These are phyloP conservation scores for Coemansia sp. DNA, from an alignment of 192 early-diverging fungal species.

Conservation along the genomic window DNA sequence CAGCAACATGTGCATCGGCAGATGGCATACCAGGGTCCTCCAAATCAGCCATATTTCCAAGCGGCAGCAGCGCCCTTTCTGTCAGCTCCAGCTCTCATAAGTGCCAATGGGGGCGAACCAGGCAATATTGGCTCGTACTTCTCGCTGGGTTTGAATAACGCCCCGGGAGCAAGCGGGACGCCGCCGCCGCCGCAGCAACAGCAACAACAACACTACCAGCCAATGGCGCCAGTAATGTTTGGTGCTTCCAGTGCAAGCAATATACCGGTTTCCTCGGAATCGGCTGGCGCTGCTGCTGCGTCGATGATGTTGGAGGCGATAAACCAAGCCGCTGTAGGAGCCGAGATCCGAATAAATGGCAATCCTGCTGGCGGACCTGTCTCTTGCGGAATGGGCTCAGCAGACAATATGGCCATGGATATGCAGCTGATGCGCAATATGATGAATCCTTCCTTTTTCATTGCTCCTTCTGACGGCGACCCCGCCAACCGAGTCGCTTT, in stretches of 20 bases:
- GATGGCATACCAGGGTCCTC: background rate
- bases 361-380: background rate
- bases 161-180: too few relatives aligned
- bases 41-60: background rate
- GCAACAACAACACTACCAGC: slow-evolving; percentile 1
- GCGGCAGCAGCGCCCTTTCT: slow-evolving; percentile 24
- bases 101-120: slow-evolving; percentile 35
- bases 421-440: slow-evolving; percentile 45
- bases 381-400: too few relatives aligned
- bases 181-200: slow-evolving; percentile 1
- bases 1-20: slow-evolving; percentile 1
- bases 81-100: slow-evolving; percentile 44
- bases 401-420: slow-evolving; percentile 17
- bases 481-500: too few relatives aligned
- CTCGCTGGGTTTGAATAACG: slow-evolving; percentile 9
- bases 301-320: slow-evolving; percentile 18
- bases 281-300: background rate
- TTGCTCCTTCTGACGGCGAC: background rate
- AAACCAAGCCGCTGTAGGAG: slow-evolving; percentile 9
- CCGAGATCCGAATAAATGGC: background rate
- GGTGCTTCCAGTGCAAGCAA: background rate
- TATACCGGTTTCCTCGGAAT: background rate
- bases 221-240: slow-evolving; percentile 8
- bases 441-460: slow-evolving; percentile 22
- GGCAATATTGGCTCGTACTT: slow-evolving; percentile 36